phyloP scores from a whole-genome alignment of 2,329 filamentous ascomycete genomes.

The Dryadomyces sulphureus region DNA sequence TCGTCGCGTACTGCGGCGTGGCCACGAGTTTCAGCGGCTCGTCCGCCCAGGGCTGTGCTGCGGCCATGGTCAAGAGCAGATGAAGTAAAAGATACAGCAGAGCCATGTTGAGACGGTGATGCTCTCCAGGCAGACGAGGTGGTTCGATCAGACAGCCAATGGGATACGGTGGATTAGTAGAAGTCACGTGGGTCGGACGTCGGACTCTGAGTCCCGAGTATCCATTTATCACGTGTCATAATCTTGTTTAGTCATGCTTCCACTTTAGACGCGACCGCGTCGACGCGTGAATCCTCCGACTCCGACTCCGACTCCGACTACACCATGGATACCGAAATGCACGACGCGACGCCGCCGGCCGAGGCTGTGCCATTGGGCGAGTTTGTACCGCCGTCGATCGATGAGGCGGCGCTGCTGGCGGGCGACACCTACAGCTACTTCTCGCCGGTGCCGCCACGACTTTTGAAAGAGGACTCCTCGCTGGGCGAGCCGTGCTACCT shows the following conservation, averaged over 20 bases:
- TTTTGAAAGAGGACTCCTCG: slow-evolving; percentile 13
- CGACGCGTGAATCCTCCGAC: not conserved
- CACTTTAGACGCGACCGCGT: not conserved
- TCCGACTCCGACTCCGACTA: not conserved
- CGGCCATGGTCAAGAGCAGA: not conserved
- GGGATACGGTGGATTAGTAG: not conserved
- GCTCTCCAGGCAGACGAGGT: no score
- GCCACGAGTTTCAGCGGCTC: slow-evolving; percentile 36
- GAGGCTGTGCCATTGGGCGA: slow-evolving; percentile 25
- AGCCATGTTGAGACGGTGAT: not conserved
- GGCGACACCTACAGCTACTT: slow-evolving; percentile 60
- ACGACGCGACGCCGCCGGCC: slow-evolving; percentile 16
- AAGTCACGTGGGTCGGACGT: no score
- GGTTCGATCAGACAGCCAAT: not conserved
- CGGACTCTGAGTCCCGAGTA: no score
- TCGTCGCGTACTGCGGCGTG: slow-evolving; percentile 37
- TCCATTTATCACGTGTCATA: no score
- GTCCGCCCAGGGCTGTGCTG: slow-evolving; percentile 32
- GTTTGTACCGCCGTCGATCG: slow-evolving; percentile 58
- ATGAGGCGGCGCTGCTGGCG: slow-evolving; percentile 37
- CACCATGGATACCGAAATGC: not conserved
- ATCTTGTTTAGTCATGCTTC: not conserved
- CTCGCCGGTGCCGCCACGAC: slow-evolving; percentile 39
- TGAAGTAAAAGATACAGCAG: not conserved
- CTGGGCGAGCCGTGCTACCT: slow-evolving; percentile 51